Conservation (phyloP, 805 yeast genomes). For the Yamadazyma nakazawae region DNA sequence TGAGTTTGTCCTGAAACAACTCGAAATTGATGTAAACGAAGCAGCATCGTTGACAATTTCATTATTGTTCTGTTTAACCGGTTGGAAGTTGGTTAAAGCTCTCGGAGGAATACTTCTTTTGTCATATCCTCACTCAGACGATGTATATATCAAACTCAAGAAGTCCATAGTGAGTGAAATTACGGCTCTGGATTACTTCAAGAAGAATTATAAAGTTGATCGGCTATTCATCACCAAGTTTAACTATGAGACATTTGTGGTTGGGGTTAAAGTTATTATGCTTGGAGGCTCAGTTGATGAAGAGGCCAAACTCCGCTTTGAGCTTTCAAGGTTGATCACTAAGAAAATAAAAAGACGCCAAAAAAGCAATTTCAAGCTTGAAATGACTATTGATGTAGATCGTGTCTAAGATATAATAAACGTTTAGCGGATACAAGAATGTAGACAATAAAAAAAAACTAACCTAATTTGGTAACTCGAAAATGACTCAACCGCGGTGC, state of each 20-base stretch:
- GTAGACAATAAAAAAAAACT: not conserved
- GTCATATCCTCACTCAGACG: constrained; percentile 48
- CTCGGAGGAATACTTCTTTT: constrained; percentile 53
- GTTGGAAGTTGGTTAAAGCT: constrained; percentile 50
- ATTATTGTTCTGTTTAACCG: constrained; percentile 42
- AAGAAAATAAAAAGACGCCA: constrained; percentile 24
- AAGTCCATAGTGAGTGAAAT: constrained; percentile 44
- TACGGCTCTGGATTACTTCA: constrained; percentile 49
- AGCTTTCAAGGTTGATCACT: constrained; percentile 42
- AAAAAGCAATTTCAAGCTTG: constrained; percentile 24
- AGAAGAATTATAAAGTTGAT: constrained; percentile 45
- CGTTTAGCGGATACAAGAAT: not conserved
- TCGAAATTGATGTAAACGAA: constrained; percentile 41
- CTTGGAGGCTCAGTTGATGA: constrained; percentile 72
- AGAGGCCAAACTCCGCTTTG: constrained; percentile 54
- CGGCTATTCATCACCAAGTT: constrained; percentile 57
- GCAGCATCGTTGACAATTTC: constrained; percentile 46
- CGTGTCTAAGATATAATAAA: constrained; percentile 10
- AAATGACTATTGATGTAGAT: constrained; percentile 35
- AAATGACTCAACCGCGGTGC: constrained; percentile 35
- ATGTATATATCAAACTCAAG: constrained; percentile 35
- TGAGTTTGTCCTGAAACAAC: constrained; percentile 21
- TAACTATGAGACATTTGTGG: constrained; percentile 57
- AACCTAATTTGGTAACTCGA: constrained; percentile 18
- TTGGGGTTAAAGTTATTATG: constrained; percentile 55